Base-by-base conservation (phyloP, 257 asterid species). In the Solanum tarapatanum region DNA sequence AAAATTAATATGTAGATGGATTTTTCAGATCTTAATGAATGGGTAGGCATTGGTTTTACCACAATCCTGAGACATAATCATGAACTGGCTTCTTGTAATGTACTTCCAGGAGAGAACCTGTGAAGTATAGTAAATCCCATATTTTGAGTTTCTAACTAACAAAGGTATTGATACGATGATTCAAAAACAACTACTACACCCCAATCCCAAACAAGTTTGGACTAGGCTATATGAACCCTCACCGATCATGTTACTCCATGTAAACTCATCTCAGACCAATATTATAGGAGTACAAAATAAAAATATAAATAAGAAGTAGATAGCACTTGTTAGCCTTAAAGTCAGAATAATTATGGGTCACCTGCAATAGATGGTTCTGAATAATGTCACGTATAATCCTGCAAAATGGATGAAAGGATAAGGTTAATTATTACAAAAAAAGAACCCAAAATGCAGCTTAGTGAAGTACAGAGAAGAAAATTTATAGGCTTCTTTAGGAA, bases 331-430 rank as follows among this genome's bases (percentile, higher is more conserved):
- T 28, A 16, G 85, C 41, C 55, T 28, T 19, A 48, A 80, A 82
- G 85, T 4, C 30, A 0, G 11, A 64, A 45, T 74, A 35, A 30
- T 73, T 75, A 83, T 90, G 77, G 83, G 89, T 92, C 87, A 93
- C 99, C 96, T 96, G 99, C 91, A 96, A 88, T 39, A 96, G 92
- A 92, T 96, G 99, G 89, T 96, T 96, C 92, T 96, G 99, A 88
- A 96, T 95, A 24, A 96, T 96, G 88, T 96, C 99, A 39, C 98
- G 99, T 88, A 96, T 93, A 85, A 96, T 96, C 90, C 99, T 96
- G 98, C 90, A 87, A 84, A 91, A 84, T 30, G 74, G 19, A 86
- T 84, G 85, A 62, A 89, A 86, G 73, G 45, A 62, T 84, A 14
- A 84, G 87, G 87, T 24, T 58, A 69, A 26, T 33, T 84, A 32